Evolutionary conservation across 2,329 filamentous ascomycete species (phyloP), one percentile per base, ranked within the genome.

Genomic region (Fusarium sterilihyphosum): DNA sequence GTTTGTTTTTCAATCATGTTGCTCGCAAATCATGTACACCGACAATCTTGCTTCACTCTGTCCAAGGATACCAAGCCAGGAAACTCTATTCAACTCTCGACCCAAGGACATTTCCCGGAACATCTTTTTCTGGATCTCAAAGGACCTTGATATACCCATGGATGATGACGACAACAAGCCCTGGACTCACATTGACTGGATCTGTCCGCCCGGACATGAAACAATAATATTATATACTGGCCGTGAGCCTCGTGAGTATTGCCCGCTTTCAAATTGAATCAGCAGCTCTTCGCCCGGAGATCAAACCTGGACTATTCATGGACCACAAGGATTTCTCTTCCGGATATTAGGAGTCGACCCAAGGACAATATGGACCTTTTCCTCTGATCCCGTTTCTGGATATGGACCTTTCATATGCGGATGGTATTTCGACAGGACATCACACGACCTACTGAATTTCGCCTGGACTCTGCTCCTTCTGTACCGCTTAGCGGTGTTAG

Each of bases 171-270:
- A 73, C 73, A 66, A 26, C 31, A 43, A 52, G 40, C 43, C 33
- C 40, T 43, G 65, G 65, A 67, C 46, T 50, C 58, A 66, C 71
- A 58, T 54, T 71, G 20, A 62, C 74, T 77, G 80, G 69, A 77
- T 77, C 77, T 79, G 80, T 81, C 80, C 75, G 67, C 73, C 71
- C 78, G 79, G 79, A 80, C 78, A 77, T 79, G 78, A 71, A 79
- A 80, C 77, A 71, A 78, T 76, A 59, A 79, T 75, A 66, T 71
- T 63, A 58, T 67, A 65, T 53, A 60, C 41, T 72, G 80, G 75
- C 74, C 18, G 64, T 20, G 62, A 59, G 76, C 77, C 75, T 56
- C 73, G 84, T 85, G 71, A 85, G 83, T 85, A 84, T 83, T 73
- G 79, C 81, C 83, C 82, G 76, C 58, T 70, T 65, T 57, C 67